These are phyloP conservation scores for Tulasnella calospora DNA, from an alignment of 768 basidiomycete genomes.

Conservation along the genomic window DNA sequence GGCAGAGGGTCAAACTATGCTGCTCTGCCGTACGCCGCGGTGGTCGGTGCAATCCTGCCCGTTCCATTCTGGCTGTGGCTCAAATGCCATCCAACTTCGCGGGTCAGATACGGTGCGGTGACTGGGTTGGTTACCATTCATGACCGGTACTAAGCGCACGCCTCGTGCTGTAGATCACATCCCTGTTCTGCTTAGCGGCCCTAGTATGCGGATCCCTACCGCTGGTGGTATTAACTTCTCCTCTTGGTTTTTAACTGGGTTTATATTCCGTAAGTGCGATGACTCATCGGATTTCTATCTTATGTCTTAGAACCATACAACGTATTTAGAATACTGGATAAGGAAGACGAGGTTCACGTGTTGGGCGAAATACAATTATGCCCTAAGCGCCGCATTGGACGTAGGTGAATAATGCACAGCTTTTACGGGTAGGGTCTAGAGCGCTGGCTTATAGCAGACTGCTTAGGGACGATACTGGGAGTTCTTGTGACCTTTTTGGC, in stretches of 20 bases:
- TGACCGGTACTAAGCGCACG: background rate
- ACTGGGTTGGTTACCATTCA: background rate
- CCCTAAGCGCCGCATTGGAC: constrained; percentile 44
- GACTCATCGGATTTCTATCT: background rate
- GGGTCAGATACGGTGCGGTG: background rate
- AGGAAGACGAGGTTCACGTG: constrained; percentile 42
- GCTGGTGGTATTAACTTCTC: constrained; percentile 47
- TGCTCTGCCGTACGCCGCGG: constrained; percentile 38
- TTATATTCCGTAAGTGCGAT: constrained; percentile 42
- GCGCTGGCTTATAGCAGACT: background rate
- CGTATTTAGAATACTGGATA: constrained; percentile 39
- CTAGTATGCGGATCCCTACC: constrained; percentile 41
- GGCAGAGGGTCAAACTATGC: constrained; percentile 39
- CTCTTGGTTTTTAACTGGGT: constrained; percentile 42
- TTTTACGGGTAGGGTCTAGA: background rate
- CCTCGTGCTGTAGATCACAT: constrained; percentile 32
- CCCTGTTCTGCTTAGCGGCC: constrained; percentile 43
- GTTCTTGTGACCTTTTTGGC: constrained; percentile 44
- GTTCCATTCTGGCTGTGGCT: constrained; percentile 42
- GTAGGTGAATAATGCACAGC: constrained; percentile 10
- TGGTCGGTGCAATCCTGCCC: constrained; percentile 42
- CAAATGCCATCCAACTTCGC: constrained; percentile 33
- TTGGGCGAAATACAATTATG: constrained; percentile 52
- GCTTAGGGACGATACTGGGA: constrained; percentile 37
- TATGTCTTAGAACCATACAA: background rate